Conservation (phyloP, 495 filamentous ascomycete species). For the Cryomyces minteri region DNA sequence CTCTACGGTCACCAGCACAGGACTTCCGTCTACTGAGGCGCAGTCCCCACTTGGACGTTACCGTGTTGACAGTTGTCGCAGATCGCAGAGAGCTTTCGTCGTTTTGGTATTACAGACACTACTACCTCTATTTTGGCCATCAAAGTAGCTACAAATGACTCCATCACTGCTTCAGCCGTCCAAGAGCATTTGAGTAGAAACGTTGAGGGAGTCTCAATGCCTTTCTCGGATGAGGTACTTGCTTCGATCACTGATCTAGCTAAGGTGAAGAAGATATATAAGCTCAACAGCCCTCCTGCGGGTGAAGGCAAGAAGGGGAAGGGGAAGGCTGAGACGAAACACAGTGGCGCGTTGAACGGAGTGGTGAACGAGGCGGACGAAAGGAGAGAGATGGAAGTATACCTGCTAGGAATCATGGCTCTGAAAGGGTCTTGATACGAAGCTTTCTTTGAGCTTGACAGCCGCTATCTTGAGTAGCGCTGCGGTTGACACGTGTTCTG, state of each 20-base stretch:
- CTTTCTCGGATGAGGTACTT: constrained; percentile 46
- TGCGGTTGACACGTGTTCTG: no score
- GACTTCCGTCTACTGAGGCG: not conserved
- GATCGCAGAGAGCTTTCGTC: constrained; percentile 82
- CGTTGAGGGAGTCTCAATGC: constrained; percentile 42
- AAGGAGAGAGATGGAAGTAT: constrained; percentile 16
- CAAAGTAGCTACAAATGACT: constrained; percentile 35
- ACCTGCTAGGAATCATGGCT: constrained; percentile 20
- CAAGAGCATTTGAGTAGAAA: constrained; percentile 38
- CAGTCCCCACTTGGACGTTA: not conserved
- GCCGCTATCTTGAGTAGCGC: no score
- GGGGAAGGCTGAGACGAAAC: not conserved
- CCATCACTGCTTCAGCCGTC: constrained; percentile 21
- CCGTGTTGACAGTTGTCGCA: constrained; percentile 14
- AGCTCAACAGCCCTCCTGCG: constrained; percentile 32
- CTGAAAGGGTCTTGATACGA: constrained; percentile 19
- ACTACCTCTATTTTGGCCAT: constrained; percentile 56
- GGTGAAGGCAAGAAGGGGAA: not conserved
- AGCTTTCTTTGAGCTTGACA: no score
- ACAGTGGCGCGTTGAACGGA: not conserved
- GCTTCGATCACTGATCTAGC: constrained; percentile 38
- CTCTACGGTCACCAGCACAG: not conserved
- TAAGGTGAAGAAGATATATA: constrained; percentile 69
- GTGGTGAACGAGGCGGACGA: constrained; percentile 4
- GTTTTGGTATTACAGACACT: constrained; percentile 57